Base-by-base conservation (phyloP, 2,329 filamentous ascomycete genomes). In the Phialocephala sp. region DNA sequence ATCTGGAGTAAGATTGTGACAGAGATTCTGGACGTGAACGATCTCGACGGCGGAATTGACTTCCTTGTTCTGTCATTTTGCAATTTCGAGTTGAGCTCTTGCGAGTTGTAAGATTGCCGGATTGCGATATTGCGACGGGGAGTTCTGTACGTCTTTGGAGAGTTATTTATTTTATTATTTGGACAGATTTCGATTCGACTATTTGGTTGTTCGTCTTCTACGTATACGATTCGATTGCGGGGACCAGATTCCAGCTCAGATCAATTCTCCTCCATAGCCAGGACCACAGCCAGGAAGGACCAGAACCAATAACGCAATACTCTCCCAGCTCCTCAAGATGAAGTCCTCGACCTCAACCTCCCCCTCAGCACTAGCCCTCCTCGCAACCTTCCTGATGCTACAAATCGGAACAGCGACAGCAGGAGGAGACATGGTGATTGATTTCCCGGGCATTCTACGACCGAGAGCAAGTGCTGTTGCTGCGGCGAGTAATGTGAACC, bases 391-490 rank as follows among this genome's bases (percentile, higher is more conserved):
- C 27, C 37, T 41, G 4, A 18, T 41, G 4, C 37, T 41, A 41
- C 12, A 18, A 41, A 41, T 41, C 12, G 9, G 20, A 32, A 37
- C 36, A n/a, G 22, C 39, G 35, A 27, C 58, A 14, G 62, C 62
- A 12, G 59, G 32, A 39, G 54, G 43, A 39, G 62, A 67, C 22
- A 60, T 67, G 24, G 24, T 55, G 22, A 64, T 67, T n/a, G 59
- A 52, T 39, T 67, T 67, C 59, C 65, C 65, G 27, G 61, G 55
- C 14, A 60, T 64, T 45, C 20, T 67, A 22, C 35, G 62, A 27
- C 71, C 70, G 62, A 77, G 73, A 66, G 12, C 76, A 65, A 32
- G 24, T 32, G 50, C 50, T 3, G 50, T 54, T 15, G 24, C 50
- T 2, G 27, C 22, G 1, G 22, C 50, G 4, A 39, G 14, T 37